Evolutionary conservation across 2,329 filamentous ascomycete genomes (phyloP), one percentile per base, ranked within the genome.

Genomic region (Lasiodiplodia sp.): DNA sequence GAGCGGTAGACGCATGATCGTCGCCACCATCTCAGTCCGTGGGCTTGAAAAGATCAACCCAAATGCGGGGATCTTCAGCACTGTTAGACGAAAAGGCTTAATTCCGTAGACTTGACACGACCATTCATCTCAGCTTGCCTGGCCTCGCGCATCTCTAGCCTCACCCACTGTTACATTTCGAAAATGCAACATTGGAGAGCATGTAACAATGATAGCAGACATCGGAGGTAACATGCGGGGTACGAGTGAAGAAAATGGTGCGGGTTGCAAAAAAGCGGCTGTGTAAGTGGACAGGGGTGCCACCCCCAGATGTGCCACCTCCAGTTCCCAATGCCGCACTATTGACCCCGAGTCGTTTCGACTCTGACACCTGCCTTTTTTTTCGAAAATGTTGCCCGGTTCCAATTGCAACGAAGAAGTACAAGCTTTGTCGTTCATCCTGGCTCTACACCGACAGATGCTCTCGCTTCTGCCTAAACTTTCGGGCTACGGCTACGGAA

Each of bases 281-380:
- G 16, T 34, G 18, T 28, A 14, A 28, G 55, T 40, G n/a, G 11
- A 2, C 10, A 16, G 3, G 37, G 38, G 57, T 6, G 31, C 31
- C 31, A 34, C 31, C 31, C 31, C 31, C 31, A 18, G 7, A 5
- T 6, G 55, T 23, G 21, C 21, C 31, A 16, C 38, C 55, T n/a
- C 34, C 47, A 21, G 58, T 28, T 10, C 51, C 40, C 44, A 63
- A 14, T 44, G 44, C 58, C 58, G 58, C 58, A 63, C 58, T 63
- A 63, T 31, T 23, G 14, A 21, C 23, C 18, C 44, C 11, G 7
- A 4, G 10, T 12, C 28, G 58, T 63, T 63, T 63, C 58, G 40
- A 14, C 44, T 47, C 44, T 47, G 18, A 47, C 44, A 21, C n/a
- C 11, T 47, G 18, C 8, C 4, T 18, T 44, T 44, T 18, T 44